These are phyloP conservation scores for Kalanchoe fedtschenkoi DNA, from an alignment of 164 flowering plant genomes.

Conservation along the genomic window DNA sequence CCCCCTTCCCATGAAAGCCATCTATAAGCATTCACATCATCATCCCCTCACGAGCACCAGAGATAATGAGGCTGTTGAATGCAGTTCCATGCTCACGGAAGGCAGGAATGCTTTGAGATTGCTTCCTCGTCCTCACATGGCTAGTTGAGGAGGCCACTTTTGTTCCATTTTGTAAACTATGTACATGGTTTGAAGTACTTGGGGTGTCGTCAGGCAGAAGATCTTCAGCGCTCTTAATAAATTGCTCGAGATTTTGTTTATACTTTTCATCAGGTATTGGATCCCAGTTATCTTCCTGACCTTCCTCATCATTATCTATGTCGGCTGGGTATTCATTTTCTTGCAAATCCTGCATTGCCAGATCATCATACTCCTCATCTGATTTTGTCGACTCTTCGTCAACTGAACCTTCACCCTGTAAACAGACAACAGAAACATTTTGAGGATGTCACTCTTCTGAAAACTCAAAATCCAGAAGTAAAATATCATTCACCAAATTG, in stretches of 20 bases:
- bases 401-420: conserved; percentile 77
- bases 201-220: conserved; percentile 20
- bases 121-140: conserved; percentile 33
- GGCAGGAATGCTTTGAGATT: conserved; percentile 65
- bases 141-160: conserved; percentile 17
- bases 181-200: conserved; percentile 24
- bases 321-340: conserved; percentile 64
- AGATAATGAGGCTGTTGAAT: conserved; percentile 35
- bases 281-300: conserved; percentile 14
- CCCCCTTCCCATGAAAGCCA: too few relatives aligned
- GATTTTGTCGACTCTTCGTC: conserved; percentile 90
- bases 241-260: conserved; percentile 37
- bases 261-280: conserved; percentile 19
- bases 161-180: conserved; percentile 24
- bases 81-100: conserved; percentile 36
- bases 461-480: not conserved
- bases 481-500: not conserved
- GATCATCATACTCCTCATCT: conserved; percentile 94
- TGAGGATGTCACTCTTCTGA: not conserved
- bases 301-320: conserved; percentile 33
- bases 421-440: not conserved
- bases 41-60: conserved; percentile 34
- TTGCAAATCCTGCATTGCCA: conserved; percentile 72
- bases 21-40: not conserved
- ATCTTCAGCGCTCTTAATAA: conserved; percentile 28